Evolutionary conservation across 169 alveolate genomes (phyloP).

Genomic region (Plasmodium coatneyi): DNA sequence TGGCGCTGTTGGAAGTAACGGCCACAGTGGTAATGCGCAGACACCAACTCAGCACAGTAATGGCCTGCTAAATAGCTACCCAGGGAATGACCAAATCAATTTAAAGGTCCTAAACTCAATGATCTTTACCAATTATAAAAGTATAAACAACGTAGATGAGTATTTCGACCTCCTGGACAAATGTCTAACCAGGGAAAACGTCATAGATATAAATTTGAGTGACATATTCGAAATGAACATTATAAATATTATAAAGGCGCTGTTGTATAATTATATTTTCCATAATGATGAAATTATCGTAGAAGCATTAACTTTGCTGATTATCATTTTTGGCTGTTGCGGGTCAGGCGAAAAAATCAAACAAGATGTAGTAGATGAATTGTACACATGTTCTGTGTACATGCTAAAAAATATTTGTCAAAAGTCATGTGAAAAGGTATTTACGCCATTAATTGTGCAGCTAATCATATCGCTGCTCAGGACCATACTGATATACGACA

Average conservation of each 20-base stretch:
- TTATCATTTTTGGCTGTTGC: conserved; percentile 72
- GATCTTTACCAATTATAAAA: conserved; percentile 65
- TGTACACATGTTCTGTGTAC: conserved; percentile 67
- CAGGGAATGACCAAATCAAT: conserved; percentile 44
- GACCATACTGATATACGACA: conserved; percentile 65
- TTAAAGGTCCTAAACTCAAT: conserved; percentile 56
- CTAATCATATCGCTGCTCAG: conserved; percentile 39
- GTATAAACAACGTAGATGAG: conserved; percentile 72
- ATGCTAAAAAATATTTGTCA: conserved; percentile 68
- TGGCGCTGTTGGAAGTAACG: neutral
- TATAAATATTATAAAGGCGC: conserved; percentile 27
- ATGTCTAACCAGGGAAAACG: conserved; percentile 66
- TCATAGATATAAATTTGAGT: conserved; percentile 66
- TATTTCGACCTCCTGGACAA: conserved; percentile 69
- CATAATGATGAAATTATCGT: conserved; percentile 75
- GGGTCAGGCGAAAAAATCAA: conserved; percentile 62
- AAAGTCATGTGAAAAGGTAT: conserved; percentile 51
- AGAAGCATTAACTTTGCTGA: conserved; percentile 66
- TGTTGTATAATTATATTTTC: conserved; percentile 62
- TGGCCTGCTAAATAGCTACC: conserved; percentile 10
- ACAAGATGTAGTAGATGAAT: conserved; percentile 72
- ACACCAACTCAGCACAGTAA: neutral
- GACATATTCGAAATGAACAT: conserved; percentile 75
- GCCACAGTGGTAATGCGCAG: neutral
- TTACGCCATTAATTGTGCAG: conserved; percentile 61